Evolutionary conservation across 2,329 filamentous ascomycete genomes (phyloP).

Genomic region (Trichoderma sp.): DNA sequence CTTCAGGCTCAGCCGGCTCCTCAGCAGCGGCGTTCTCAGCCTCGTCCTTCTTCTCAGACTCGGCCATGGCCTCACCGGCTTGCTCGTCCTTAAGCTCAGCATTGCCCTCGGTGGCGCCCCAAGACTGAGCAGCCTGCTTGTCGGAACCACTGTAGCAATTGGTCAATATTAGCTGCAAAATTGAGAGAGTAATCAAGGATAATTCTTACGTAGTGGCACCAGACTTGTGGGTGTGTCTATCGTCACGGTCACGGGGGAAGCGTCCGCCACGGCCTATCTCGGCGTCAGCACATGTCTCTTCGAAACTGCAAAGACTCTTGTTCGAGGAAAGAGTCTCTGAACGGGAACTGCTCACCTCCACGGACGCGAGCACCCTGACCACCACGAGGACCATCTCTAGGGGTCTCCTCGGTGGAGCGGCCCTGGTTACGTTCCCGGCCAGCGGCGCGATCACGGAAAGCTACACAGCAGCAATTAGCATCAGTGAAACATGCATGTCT

Average conservation of each 20-base stretch:
- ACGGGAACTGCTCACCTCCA: constrained; percentile 49
- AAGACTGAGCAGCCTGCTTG: constrained; percentile 86
- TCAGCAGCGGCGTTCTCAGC: constrained; percentile 52
- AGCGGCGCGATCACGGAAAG: constrained; percentile 85
- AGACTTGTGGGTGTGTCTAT: constrained; percentile 54
- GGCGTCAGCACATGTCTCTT: constrained; percentile 13
- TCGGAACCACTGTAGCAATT: constrained; percentile 65
- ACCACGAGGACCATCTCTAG: constrained; percentile 59
- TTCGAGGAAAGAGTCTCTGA: background rate
- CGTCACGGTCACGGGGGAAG: constrained; percentile 55
- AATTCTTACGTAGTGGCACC: constrained; percentile 49
- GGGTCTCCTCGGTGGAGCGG: constrained; percentile 71
- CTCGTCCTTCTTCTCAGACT: constrained; percentile 72
- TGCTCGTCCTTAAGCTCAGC: constrained; percentile 90
- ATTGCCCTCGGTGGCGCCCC: constrained; percentile 80
- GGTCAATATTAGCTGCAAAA: constrained; percentile 21
- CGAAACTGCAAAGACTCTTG: background rate
- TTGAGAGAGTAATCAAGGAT: background rate
- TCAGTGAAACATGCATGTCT: background rate
- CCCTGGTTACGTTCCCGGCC: constrained; percentile 80
- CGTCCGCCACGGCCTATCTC: constrained; percentile 55
- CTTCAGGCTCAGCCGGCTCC: constrained; percentile 66
- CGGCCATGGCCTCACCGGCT: constrained; percentile 85
- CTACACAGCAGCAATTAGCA: constrained; percentile 47
- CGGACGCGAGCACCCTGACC: constrained; percentile 64